Conservation (phyloP, 2,329 filamentous ascomycete species). For the Cyphellophora attinorum region DNA sequence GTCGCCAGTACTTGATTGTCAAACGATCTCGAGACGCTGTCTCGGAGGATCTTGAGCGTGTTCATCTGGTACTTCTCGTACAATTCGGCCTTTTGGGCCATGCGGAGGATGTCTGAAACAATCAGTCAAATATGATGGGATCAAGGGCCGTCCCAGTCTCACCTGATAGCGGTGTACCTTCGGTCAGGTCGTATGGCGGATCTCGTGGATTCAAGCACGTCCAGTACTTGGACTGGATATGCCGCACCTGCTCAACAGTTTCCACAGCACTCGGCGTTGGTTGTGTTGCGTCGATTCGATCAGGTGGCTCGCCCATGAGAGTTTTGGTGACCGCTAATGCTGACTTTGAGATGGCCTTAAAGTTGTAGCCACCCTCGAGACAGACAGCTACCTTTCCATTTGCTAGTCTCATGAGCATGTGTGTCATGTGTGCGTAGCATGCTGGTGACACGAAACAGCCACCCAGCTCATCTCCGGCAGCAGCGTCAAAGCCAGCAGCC, state of each 20-base stretch:
- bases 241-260: constrained; percentile 48
- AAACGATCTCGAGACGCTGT: constrained; percentile 64
- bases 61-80: constrained; percentile 68
- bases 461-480: constrained; percentile 83
- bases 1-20: constrained; percentile 81
- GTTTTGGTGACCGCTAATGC: constrained; percentile 85
- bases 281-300: constrained; percentile 39
- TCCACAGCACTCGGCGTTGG: constrained; percentile 44
- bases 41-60: constrained; percentile 68
- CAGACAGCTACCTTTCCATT: constrained; percentile 84
- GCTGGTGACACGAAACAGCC: constrained; percentile 84
- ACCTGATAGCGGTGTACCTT: too few species aligned
- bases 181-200: constrained; percentile 1
- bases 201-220: constrained; percentile 69
- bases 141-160: too few species aligned
- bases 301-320: constrained; percentile 89
- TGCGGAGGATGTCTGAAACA: constrained; percentile 59
- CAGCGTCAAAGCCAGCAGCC: constrained; percentile 91
- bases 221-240: constrained; percentile 64
- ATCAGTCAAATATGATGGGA: neutral
- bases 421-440: constrained; percentile 97
- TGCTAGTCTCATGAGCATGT: constrained; percentile 95
- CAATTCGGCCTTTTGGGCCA: constrained; percentile 63
- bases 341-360: constrained; percentile 83
- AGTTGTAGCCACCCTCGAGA: constrained; percentile 91